Percentiles rank a stretch among this genome's conserved stretches.
Evolutionary conservation across 2,329 filamentous ascomycete species (phyloP).

Genomic region (Ophiostoma tasmaniense): DNA sequence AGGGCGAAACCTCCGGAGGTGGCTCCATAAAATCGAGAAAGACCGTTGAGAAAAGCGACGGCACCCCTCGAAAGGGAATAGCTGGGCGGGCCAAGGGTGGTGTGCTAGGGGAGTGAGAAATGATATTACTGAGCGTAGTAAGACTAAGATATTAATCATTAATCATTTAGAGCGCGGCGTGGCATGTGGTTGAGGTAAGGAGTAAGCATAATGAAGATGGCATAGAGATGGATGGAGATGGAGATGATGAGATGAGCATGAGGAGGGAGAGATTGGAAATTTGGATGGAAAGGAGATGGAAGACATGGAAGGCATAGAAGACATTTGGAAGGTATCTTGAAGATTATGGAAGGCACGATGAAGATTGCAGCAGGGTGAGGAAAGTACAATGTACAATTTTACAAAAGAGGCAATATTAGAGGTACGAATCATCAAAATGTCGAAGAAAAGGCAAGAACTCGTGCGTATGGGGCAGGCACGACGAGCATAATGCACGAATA

Average conservation of each 20-base stretch:
- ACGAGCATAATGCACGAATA: not conserved
- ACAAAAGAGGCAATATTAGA: not conserved
- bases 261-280: not conserved
- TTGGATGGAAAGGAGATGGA: not conserved
- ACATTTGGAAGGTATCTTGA: not conserved
- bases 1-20: slow-evolving; percentile 39
- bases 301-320: not conserved
- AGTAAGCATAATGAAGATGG: not conserved
- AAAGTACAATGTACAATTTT: not conserved
- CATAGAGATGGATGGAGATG: not conserved
- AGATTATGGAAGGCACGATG: not conserved
- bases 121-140: not conserved
- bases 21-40: slow-evolving; percentile 38
- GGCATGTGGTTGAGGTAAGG: not conserved
- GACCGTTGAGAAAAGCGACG: slow-evolving; percentile 36
- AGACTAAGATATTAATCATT: not conserved
- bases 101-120: slow-evolving; percentile 6
- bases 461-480: not conserved
- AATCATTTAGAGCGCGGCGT: not conserved
- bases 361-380: not conserved
- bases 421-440: not conserved
- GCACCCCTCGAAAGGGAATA: slow-evolving; percentile 31
- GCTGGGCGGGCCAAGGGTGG: slow-evolving; percentile 26
- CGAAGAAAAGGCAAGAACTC: not conserved
- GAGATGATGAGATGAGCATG: not conserved